Evolutionary conservation across 2,329 filamentous ascomycete genomes (phyloP).

Genomic region (Calonectria montana): DNA sequence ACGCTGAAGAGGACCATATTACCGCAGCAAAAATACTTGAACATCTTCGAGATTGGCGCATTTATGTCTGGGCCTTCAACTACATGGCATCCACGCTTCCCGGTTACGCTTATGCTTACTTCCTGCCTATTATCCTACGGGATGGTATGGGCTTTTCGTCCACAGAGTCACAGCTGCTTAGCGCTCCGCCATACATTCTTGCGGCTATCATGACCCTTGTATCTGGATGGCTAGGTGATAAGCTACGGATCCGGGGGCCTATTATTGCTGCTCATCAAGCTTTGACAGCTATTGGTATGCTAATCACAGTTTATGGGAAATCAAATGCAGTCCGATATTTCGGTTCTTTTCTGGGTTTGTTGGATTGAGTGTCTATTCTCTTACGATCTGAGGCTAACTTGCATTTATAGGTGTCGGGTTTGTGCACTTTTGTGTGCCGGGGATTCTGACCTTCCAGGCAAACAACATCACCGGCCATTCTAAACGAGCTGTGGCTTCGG

Average conservation of each 20-base stretch:
- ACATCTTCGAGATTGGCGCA: conserved; percentile 17
- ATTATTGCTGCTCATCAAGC: conserved; percentile 10
- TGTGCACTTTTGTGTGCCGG: conserved; percentile 20
- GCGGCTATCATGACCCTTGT: conserved; percentile 17
- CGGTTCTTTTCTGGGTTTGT: conserved; percentile 15
- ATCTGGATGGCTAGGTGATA: conserved; percentile 13
- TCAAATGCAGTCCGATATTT: conserved; percentile 14
- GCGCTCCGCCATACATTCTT: conserved; percentile 18
- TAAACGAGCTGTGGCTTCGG: conserved; percentile 12
- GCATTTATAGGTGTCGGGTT: conserved; percentile 2
- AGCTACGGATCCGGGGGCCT: conserved; percentile 8
- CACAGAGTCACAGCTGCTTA: conserved; percentile 13
- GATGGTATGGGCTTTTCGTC: conserved; percentile 18
- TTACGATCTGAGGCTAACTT: neutral
- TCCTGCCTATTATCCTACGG: conserved; percentile 19
- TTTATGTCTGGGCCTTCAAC: conserved; percentile 23
- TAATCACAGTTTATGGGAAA: conserved; percentile 17
- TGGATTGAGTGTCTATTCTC: neutral
- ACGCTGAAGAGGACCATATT: conserved; percentile 14
- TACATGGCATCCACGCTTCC: conserved; percentile 16
- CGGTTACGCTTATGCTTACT: conserved; percentile 22
- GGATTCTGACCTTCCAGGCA: conserved; percentile 17
- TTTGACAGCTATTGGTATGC: conserved; percentile 12
- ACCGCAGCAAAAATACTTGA: neutral
- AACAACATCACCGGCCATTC: conserved; percentile 22